phyloP scores from a whole-genome alignment of 1,284 basidiomycete species.

The Phlebopus sp. region DNA sequence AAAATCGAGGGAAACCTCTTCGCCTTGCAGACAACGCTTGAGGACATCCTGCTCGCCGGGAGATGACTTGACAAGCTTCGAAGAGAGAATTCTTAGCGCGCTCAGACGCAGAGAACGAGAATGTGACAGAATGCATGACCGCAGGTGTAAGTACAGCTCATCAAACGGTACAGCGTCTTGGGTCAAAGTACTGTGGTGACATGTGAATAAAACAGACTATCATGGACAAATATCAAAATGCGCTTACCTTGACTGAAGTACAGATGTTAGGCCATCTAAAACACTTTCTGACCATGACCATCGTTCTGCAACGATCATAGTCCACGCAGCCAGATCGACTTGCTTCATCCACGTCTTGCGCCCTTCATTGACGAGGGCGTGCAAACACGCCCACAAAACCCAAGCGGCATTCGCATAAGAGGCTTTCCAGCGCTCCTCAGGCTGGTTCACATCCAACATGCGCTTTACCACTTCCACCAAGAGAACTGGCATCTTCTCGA shows the following conservation, averaged over 20 bases:
- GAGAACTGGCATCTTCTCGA: slow-evolving; percentile 42
- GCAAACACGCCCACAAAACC: slow-evolving; percentile 49
- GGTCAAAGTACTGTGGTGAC: slow-evolving; percentile 15
- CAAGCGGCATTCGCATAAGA: slow-evolving; percentile 46
- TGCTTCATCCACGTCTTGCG: slow-evolving; percentile 39
- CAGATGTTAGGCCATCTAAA: slow-evolving; percentile 48
- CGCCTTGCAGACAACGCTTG: slow-evolving; percentile 66
- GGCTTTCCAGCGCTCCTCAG: slow-evolving; percentile 32
- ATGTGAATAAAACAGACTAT: neutral
- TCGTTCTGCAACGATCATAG: slow-evolving; percentile 39
- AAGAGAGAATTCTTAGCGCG: slow-evolving; percentile 54
- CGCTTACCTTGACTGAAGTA: slow-evolving; percentile 50
- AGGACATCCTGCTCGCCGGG: slow-evolving; percentile 55
- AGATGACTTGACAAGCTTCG: slow-evolving; percentile 38
- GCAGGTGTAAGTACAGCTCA: slow-evolving; percentile 46
- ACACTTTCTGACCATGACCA: slow-evolving; percentile 63
- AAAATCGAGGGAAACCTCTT: slow-evolving; percentile 71
- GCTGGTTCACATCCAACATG: slow-evolving; percentile 38
- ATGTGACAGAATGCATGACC: slow-evolving; percentile 54
- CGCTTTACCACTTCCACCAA: slow-evolving; percentile 50
- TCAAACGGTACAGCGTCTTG: slow-evolving; percentile 36
- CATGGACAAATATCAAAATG: neutral
- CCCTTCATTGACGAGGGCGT: slow-evolving; percentile 41
- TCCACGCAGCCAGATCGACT: slow-evolving; percentile 49
- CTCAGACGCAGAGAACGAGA: slow-evolving; percentile 53